Conservation (phyloP, 305 asterid genomes). For the Petunia hybrid region DNA sequence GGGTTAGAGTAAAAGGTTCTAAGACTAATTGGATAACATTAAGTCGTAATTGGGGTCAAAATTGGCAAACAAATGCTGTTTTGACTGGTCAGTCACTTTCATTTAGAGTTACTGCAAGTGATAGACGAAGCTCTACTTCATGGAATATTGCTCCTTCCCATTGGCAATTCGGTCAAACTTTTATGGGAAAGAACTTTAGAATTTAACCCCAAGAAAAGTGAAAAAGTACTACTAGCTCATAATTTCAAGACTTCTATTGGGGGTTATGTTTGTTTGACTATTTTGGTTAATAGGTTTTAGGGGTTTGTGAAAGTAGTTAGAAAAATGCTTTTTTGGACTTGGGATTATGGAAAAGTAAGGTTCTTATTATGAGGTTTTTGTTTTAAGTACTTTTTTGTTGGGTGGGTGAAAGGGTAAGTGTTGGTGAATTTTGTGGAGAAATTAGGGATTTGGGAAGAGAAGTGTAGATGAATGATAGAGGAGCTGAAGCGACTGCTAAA, state of each 20-base stretch:
- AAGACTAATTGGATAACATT: conserved; percentile 65
- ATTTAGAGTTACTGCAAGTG: conserved; percentile 69
- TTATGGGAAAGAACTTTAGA: conserved; percentile 78
- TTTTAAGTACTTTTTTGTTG: conserved; percentile 23
- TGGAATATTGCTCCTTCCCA: conserved; percentile 71
- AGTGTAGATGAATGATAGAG: background rate
- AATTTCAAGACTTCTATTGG: conserved; percentile 9
- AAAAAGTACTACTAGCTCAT: background rate
- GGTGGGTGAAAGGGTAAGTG: background rate
- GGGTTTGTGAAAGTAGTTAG: conserved; percentile 24
- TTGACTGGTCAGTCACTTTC: conserved; percentile 77
- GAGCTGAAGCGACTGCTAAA: conserved; percentile 53
- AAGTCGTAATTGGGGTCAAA: conserved; percentile 95
- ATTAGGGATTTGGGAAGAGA: background rate
- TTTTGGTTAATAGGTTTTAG: conserved; percentile 17
- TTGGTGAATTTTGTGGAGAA: conserved; percentile 23
- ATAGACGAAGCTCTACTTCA: conserved; percentile 77
- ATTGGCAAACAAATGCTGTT: conserved; percentile 68
- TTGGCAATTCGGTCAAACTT: conserved; percentile 92
- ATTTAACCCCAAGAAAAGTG: conserved; percentile 44
- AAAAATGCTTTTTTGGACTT: background rate
- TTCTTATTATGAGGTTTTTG: background rate
- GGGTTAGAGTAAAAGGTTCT: conserved; percentile 56
- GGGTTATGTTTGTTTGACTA: background rate
- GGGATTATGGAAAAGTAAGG: conserved; percentile 11